Evolutionary conservation across 257 asterid species (phyloP), one percentile per base, ranked within the genome.

Genomic region (Datura wrightii): DNA sequence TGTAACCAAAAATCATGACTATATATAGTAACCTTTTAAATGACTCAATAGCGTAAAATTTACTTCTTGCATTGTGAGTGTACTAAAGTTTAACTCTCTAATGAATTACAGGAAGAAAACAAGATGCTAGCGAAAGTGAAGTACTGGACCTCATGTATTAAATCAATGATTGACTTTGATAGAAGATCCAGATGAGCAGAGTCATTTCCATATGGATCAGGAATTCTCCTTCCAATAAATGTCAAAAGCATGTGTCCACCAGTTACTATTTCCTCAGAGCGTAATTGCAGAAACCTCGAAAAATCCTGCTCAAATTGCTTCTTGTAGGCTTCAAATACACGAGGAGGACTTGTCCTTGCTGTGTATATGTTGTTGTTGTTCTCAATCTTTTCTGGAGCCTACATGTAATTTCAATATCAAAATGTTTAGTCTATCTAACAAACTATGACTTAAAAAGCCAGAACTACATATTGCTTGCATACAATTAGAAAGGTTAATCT

Each of bases 301-400:
- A 90, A 86, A 46, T 89, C 91, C 39, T 46, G 84, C 37, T 74
- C 81, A 78, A 56, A 84, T 76, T 88, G 91, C 41, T 50, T 70
- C 4, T 10, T 19, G 34, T 89, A 87, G 50, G 88, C 91, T 72
- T 88, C 82, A 37, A 70, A 37, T 81, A 87, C 88, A 3, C 85
- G 16, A 1, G 82, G 66, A 7, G 90, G 86, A 65, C 90, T 86
- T 5, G 85, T 37, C 60, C 4, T 86, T 37, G 90, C 66, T 24
- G 83, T 55, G 84, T 74, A 69, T 50, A 90, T 85, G 18, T 78
- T 88, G 31, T 65, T 78, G 67, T 87, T 88, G 3, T 34, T 80
- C 85, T 65, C 86, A 58, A 87, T 10, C 72, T 86, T 90, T 85
- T 82, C 60, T 13, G 91, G 90, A 48, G 83, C 69, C 91, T 88